Conservation (phyloP, 345 rosid genomes). For the Toxicodendron radicans region DNA sequence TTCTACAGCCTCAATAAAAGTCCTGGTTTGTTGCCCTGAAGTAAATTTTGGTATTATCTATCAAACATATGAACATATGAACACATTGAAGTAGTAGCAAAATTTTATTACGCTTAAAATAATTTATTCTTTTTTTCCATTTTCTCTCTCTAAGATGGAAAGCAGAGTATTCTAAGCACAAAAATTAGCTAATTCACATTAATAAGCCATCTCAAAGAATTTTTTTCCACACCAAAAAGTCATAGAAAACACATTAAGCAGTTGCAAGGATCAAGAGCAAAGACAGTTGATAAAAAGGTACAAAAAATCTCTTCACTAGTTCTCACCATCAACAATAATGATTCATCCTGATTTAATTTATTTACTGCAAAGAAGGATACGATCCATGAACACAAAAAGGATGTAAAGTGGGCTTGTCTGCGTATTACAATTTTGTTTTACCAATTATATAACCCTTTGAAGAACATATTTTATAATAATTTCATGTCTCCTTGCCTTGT, state of each 20-base stretch:
- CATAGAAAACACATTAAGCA: neutral
- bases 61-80: conserved; percentile 11
- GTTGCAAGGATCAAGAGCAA: neutral
- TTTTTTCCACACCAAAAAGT: neutral
- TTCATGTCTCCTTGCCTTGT: neutral
- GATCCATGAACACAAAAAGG: neutral
- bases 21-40: conserved; percentile 89
- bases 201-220: neutral
- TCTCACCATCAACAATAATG: neutral
- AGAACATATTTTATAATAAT: neutral
- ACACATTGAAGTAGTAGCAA: conserved; percentile 5
- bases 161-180: neutral
- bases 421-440: neutral
- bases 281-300: neutral
- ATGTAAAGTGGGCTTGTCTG: neutral
- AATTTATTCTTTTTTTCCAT: neutral
- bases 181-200: neutral
- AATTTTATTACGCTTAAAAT: neutral
- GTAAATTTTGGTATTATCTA: conserved; percentile 20
- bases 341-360: neutral
- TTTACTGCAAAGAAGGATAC: neutral
- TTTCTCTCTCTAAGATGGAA: neutral
- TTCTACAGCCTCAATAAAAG: conserved; percentile 79
- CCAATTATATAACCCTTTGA: neutral
- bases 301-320: neutral